Evolutionary conservation across 768 basidiomycete genomes (phyloP).

Genomic region (Lactarius sanguifluus): DNA sequence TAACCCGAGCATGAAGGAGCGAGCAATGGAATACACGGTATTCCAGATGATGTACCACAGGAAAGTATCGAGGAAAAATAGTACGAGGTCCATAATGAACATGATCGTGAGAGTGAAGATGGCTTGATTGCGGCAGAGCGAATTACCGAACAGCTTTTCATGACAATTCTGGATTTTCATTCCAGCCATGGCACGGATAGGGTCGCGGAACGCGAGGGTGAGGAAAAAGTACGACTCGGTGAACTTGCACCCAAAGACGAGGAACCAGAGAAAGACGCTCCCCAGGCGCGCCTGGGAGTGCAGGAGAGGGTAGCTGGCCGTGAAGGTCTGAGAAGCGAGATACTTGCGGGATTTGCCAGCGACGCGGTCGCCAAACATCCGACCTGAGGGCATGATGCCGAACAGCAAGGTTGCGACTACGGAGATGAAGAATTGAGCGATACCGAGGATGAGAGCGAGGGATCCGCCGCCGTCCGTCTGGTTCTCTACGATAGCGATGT

Average conservation of each 20-base stretch:
- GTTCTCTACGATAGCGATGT: conserved; percentile 83
- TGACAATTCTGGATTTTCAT: conserved; percentile 93
- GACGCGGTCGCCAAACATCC: conserved; percentile 99
- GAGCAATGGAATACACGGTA: conserved; percentile 84
- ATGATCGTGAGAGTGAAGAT: conserved; percentile 95
- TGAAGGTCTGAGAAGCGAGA: conserved; percentile 97
- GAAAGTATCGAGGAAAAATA: conserved; percentile 99
- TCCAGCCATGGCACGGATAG: conserved; percentile 91
- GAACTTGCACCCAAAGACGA: conserved; percentile 96
- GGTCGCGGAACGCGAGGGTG: conserved; percentile 90
- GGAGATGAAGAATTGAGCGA: conserved; percentile 95
- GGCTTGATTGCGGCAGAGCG: conserved; percentile 88
- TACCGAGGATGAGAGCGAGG: conserved; percentile 87
- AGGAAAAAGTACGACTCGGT: conserved; percentile 98
- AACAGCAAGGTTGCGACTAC: conserved; percentile 84
- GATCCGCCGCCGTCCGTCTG: conserved; percentile 54
- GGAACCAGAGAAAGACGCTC: conserved; percentile 80
- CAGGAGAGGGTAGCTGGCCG: conserved; percentile 86
- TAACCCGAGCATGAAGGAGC: conserved; percentile 87
- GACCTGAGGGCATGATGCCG: conserved; percentile 88
- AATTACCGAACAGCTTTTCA: conserved; percentile 82
- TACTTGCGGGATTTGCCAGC: conserved; percentile 95
- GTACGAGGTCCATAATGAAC: conserved; percentile 96
- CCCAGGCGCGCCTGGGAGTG: conserved; percentile 64
- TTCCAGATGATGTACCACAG: conserved; percentile 99